Conservation (phyloP, 1,139 yeast species). For the Taphrina deformans region DNA sequence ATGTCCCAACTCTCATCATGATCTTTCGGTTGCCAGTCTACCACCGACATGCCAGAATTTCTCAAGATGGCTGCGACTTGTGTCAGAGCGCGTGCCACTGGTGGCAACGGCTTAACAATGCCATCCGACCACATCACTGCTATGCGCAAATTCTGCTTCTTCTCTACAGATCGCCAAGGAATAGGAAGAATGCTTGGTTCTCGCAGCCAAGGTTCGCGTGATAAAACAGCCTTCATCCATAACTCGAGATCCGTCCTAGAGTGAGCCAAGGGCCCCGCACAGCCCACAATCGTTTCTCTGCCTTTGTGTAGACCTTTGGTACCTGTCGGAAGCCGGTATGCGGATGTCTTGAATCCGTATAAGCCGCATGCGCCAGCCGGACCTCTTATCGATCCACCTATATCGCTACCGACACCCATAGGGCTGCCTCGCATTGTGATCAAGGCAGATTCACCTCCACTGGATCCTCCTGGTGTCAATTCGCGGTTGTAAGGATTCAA, state of each 20-base stretch:
- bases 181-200: conserved; percentile 54
- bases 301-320: conserved; percentile 53
- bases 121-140: conserved; percentile 47
- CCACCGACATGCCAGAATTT: conserved; percentile 45
- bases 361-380: conserved; percentile 58
- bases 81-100: conserved; percentile 51
- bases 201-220: conserved; percentile 57
- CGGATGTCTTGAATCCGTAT: conserved; percentile 57
- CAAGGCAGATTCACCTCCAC: conserved; percentile 63
- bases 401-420: conserved; percentile 59
- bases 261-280: conserved; percentile 53
- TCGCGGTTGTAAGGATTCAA: conserved; percentile 50
- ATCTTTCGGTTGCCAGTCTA: conserved; percentile 52
- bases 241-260: conserved; percentile 58
- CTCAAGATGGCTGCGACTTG: conserved; percentile 44
- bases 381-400: conserved; percentile 60
- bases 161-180: conserved; percentile 52
- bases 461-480: conserved; percentile 58
- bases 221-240: conserved; percentile 56
- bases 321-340: conserved; percentile 54
- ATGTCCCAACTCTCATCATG: conserved; percentile 47
- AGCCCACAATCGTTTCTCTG: conserved; percentile 51
- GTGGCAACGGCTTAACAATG: conserved; percentile 53
- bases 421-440: conserved; percentile 52
- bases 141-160: conserved; percentile 45